Evolutionary conservation across 164 flowering plant species (phyloP).

Genomic region (Amborella trichopoda): DNA sequence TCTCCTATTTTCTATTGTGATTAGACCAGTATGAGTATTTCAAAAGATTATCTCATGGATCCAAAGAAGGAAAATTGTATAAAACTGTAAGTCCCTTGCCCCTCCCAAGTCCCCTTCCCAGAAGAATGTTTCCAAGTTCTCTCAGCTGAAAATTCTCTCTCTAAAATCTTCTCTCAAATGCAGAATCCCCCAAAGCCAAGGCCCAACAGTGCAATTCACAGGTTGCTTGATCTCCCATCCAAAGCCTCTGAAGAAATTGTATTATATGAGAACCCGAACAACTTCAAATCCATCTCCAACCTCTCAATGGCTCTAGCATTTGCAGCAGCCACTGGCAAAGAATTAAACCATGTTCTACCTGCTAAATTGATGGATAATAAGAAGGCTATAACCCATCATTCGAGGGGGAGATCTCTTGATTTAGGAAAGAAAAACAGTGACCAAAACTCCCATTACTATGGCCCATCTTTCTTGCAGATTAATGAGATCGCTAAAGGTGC

Average conservation of each 20-base stretch:
- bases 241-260: constrained; percentile 43
- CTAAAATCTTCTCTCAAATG: too few species aligned
- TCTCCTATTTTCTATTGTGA: too few species aligned
- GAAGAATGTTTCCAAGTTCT: too few species aligned
- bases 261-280: constrained; percentile 25
- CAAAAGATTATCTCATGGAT: constrained; percentile 27
- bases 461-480: constrained; percentile 39
- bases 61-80: constrained; percentile 18
- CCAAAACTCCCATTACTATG: too few species aligned
- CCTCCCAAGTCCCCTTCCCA: too few species aligned
- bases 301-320: constrained; percentile 52
- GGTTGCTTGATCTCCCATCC: too few species aligned
- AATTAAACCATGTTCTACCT: too few species aligned
- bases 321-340: too few species aligned
- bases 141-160: too few species aligned
- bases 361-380: constrained; percentile 18
- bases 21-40: too few species aligned
- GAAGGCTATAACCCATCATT: constrained; percentile 24
- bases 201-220: constrained; percentile 4
- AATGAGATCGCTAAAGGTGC: constrained; percentile 71
- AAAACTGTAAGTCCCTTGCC: constrained; percentile 28
- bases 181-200: background rate
- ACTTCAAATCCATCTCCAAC: constrained; percentile 32
- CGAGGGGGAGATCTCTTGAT: constrained; percentile 27
- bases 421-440: constrained; percentile 16